Evolutionary conservation across 345 rosid genomes (phyloP), one percentile per base, ranked within the genome.

Genomic region (Arabis alpina): DNA sequence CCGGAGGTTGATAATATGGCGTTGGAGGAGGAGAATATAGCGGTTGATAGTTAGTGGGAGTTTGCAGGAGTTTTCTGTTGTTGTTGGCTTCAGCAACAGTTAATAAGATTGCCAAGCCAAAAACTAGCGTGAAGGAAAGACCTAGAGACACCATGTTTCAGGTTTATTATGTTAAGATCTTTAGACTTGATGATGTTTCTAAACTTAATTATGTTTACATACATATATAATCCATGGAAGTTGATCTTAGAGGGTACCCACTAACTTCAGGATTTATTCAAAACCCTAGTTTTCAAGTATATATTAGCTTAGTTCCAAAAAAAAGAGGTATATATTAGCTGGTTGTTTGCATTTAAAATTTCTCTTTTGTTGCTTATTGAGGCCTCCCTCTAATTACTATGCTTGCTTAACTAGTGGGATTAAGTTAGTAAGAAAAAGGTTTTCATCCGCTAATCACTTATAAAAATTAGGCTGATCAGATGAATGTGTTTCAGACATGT

Each of bases 331-430:
- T 19, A 19, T 19, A 19, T 19, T 36, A 27, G n/a, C 44, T 28
- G 23, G 45, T 45, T 19, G 23, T 19, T 19, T 19, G 23, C 23
- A 19, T 19, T 19, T 19, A 19, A 19, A 19, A 19, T 19, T 19
- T 45, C 14, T 25, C 39, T 63, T 32, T 10, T 41, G 54, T 25
- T 72, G 32, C 43, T 45, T 8, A 64, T 54, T 48, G 36, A 55
- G 76, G 70, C 70, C 57, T 55, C 48, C 76, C 71, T 72, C 76
- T 72, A 64, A 55, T 11, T 37, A 19, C 23, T 19, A 51, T 49
- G 40, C 19, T 56, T 56, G 34, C 59, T 51, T 60, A 70, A 51
- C 61, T 25, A 34, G 40, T 42, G 10, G 30, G 36, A 54, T 71
- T 50, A 34, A 34, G 15, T 19, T 19, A 19, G 39, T 50, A 64